Base-by-base conservation (phyloP, 768 basidiomycete genomes). In the Tephrocybe rancida region DNA sequence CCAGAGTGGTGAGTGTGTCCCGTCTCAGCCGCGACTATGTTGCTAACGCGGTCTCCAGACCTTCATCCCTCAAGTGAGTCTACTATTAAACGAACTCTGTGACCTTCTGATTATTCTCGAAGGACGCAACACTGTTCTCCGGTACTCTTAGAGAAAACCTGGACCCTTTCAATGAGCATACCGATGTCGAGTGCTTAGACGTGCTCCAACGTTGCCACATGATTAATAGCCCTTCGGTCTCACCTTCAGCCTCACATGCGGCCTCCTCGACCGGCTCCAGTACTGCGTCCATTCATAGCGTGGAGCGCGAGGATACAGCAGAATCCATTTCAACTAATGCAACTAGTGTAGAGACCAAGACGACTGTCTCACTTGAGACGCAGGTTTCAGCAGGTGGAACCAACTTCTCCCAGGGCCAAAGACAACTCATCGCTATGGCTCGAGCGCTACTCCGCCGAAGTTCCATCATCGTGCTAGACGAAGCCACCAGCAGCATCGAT, bases 341-440 rank as follows among this genome's bases (percentile, higher is more conserved):
- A 10, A 88, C 86, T 0, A 84, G 86, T 21, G 64, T 77, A 2
- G 88, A 89, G 19, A 49, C 62, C 26, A 87, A 82, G 63, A 78
- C 75, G 0, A 73, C 74, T 0, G 73, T 95, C 25, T 77, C 83
- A 0, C 76, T 96, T 3, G 84, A 90, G 18, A 90, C 88, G 0
- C 84, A 88, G 55, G 88, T 96, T 8, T 91, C 91, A 0, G 79
- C 90, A 0, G 93, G 93, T 0, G 94, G 94, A 0, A 78, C 85
- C 26, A 96, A 97, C 72, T 95, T 97, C 69, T 95, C 91, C 1
- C 91, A 94, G 54, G 95, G 95, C 9, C 94, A 98, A 65, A 70
- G 93, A 9, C 95, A 98, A 61, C 72, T 93, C 14, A 88, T 94
- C 48, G 87, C 90, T 1, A 88, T 93, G 87, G 92, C 91, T 0